A percentile compares a stretch with the other conserved stretches of the same genome.
phyloP scores from a whole-genome alignment of 768 basidiomycete genomes.

The Coprinellus micaceus region DNA sequence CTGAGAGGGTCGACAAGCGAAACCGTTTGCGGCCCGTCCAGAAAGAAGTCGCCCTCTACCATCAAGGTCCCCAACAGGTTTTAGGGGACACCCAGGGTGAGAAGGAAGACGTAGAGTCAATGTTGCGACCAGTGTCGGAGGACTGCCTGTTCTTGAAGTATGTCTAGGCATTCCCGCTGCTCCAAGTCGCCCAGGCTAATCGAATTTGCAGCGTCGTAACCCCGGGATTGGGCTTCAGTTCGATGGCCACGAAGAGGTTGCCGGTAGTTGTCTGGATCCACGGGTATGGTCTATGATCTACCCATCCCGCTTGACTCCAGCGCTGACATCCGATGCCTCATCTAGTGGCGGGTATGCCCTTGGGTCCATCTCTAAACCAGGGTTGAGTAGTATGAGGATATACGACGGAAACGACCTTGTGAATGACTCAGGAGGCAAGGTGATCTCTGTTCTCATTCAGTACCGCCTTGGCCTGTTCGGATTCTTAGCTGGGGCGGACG shows the following conservation, averaged over 20 bases:
- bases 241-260: constrained; percentile 19
- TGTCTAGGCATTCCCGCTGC: neutral
- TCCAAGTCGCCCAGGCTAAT: neutral
- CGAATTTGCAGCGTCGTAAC: constrained; percentile 29
- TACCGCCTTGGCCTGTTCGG: constrained; percentile 46
- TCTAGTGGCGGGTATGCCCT: constrained; percentile 29
- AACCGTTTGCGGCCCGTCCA: neutral
- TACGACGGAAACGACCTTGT: constrained; percentile 36
- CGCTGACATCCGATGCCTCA: too few relatives aligned
- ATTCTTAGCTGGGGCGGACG: constrained; percentile 40
- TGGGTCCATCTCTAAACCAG: constrained; percentile 22
- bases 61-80: neutral
- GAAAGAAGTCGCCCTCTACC: neutral
- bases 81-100: neutral
- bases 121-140: constrained; percentile 21
- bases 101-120: neutral
- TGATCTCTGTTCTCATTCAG: constrained; percentile 40
- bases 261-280: constrained; percentile 46
- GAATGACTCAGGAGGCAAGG: constrained; percentile 29
- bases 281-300: too few relatives aligned
- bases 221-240: constrained; percentile 22
- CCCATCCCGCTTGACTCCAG: too few relatives aligned
- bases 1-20: neutral
- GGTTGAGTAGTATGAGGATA: neutral
- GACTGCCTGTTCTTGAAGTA: constrained; percentile 43